Evolutionary conservation across 2,329 filamentous ascomycete genomes (phyloP), one percentile per base, ranked within the genome.

Genomic region (Fusarium scirpi): DNA sequence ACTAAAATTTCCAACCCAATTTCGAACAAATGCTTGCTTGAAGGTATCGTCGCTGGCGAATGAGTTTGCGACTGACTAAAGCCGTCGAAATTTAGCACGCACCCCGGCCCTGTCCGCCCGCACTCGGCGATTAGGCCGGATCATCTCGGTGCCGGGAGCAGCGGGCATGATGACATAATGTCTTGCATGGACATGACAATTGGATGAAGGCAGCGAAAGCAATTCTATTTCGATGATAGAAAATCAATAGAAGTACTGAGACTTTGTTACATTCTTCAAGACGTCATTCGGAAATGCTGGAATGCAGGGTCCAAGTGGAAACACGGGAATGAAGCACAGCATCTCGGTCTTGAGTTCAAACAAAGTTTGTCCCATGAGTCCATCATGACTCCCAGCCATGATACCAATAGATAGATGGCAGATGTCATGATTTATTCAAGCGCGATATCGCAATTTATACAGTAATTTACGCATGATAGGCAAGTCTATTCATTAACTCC

Each of bases 121-220:
- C 68, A 71, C 58, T 75, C 74, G 74, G 74, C 63, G 74, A 75
- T 76, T 63, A 76, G 57, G 57, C 69, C 74, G 74, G 74, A 76
- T 76, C 74, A 76, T 73, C 68, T 75, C 70, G 62, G 73, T 63
- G 71, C 73, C 74, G 74, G 60, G 13, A 54, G 24, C 12, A 46
- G 27, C 15, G 7, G 27, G 11, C 16, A 40, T 67, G 69, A 67
- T 71, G 73, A 75, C 73, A 74, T 75, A 75, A 74, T 65, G 58
- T 20, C 15, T 53, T 20, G 5, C 8, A 27, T 20, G 16, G n/a
- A 11, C 18, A 53, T 29, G n/a, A 43, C 49, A 27, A 41, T 29
- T 16, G n/a, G 13, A 22, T n/a, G 3, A n/a, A 53, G 49, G n/a
- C n/a, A 40, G 32, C 8, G 16, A 30, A 24, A 22, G 5, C 22